Evolutionary conservation across 2,329 filamentous ascomycete genomes (phyloP).

Genomic region (Talaromyces sp.): DNA sequence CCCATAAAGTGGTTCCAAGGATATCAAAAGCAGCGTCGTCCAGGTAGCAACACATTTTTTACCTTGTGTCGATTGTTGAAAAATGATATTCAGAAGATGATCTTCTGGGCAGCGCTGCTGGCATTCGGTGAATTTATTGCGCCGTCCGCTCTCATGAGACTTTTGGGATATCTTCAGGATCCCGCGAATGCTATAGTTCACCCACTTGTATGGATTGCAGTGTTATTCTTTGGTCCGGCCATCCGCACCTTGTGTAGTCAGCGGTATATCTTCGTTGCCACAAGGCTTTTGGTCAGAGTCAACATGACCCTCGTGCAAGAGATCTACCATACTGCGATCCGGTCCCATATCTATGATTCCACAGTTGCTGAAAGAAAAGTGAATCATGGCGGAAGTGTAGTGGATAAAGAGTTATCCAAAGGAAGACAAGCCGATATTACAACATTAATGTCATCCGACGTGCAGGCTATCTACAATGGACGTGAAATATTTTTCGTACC

Average conservation of each 20-base stretch:
- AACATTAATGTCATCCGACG: slow-evolving; percentile 58
- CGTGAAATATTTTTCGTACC: slow-evolving; percentile 51
- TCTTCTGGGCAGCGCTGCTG: slow-evolving; percentile 26
- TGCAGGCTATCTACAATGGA: slow-evolving; percentile 53
- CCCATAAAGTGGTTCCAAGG: slow-evolving; percentile 27
- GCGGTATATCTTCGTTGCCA: slow-evolving; percentile 57
- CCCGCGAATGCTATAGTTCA: slow-evolving; percentile 45
- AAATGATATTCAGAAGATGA: slow-evolving; percentile 26
- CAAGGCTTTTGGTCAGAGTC: slow-evolving; percentile 54
- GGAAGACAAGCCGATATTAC: slow-evolving; percentile 52
- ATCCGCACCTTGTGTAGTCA: slow-evolving; percentile 52
- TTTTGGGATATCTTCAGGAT: slow-evolving; percentile 51
- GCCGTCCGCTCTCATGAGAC: slow-evolving; percentile 53
- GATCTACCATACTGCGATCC: slow-evolving; percentile 55
- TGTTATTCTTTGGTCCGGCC: slow-evolving; percentile 53
- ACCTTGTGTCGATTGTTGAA: slow-evolving; percentile 26
- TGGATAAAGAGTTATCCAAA: slow-evolving; percentile 27
- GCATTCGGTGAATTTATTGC: slow-evolving; percentile 48
- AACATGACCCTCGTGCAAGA: slow-evolving; percentile 58
- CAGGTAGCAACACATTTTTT: slow-evolving; percentile 28
- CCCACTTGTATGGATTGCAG: slow-evolving; percentile 53
- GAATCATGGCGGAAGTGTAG: slow-evolving; percentile 17
- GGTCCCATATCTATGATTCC: slow-evolving; percentile 54
- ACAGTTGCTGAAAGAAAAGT: slow-evolving; percentile 18
- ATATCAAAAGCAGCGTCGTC: slow-evolving; percentile 25